Base-by-base conservation (phyloP, 495 filamentous ascomycete species). In the Podospora conica region DNA sequence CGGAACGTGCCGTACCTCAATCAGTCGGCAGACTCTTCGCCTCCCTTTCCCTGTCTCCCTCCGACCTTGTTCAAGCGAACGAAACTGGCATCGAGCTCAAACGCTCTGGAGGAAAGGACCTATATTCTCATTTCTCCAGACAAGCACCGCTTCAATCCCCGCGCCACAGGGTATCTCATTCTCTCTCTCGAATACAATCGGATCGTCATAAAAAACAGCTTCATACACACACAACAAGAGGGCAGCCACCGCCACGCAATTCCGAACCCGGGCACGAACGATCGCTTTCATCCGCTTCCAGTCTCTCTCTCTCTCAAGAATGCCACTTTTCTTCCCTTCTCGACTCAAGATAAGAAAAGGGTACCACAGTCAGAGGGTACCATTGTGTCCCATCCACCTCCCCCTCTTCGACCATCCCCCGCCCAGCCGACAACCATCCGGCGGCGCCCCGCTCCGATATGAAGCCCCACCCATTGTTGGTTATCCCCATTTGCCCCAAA, bases 401-500 rank as follows among this genome's bases (percentile, higher is more conserved):
- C 33, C 33, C 31, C 12, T 5, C 33, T 8, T 18, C 15, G 15
- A 48, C n/a, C 40, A 48, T 48, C 40, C 18, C n/a, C n/a, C 18
- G 15, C 29, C 40, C 40, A 3, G 40, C 40, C 40, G 40, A 48
- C 40, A 31, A 24, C 56, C 56, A 33, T 4, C n/a, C 58, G 56
- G 27, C 57, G 27, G 25, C 22, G 21, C 29, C 25, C 58, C 18
- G 58, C 58, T 59, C 24, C 58, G 58, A 9, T 29, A 20, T 29
- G 28, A 29, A 29, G 40, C 40, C 40, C 40, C 15, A 48, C 31
- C 29, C 24, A 25, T 33, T 29, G 29, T 33, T 29, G 29, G 58
- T 59, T 29, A 59, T 59, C 18, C 58, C 58, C 58, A 27, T 20
- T 57, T 57, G 7, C 55, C 31, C 60, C 31, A 31, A 61, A 61